A percentile compares a stretch with the other conserved stretches of the same genome.
Evolutionary conservation across 2,329 filamentous ascomycete species (phyloP).

Genomic region (Hypomyces rosellus): DNA sequence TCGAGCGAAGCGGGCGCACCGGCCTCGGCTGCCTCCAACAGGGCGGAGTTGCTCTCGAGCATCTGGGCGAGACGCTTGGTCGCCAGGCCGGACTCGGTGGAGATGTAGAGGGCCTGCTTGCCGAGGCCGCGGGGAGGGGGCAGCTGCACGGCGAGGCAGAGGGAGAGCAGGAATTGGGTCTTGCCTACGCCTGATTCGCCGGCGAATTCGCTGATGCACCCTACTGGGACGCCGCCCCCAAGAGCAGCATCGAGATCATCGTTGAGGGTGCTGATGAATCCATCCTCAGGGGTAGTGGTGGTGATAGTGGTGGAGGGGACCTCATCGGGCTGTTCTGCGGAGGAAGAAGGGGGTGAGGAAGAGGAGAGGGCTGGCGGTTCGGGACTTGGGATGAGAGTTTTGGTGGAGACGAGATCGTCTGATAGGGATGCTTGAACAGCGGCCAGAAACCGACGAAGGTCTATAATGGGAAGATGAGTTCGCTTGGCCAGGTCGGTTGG

Average conservation of each 20-base stretch:
- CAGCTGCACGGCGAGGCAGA: slow-evolving; percentile 81
- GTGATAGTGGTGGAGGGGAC: background rate
- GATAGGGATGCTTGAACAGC: slow-evolving; percentile 64
- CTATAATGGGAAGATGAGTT: slow-evolving; percentile 72
- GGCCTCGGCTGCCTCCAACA: slow-evolving; percentile 33
- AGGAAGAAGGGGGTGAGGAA: background rate
- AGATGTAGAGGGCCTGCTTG: slow-evolving; percentile 81
- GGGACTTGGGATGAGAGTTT: slow-evolving; percentile 15
- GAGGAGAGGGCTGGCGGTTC: background rate
- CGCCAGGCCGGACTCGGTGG: slow-evolving; percentile 80
- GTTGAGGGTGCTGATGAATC: slow-evolving; percentile 77
- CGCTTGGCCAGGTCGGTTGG: slow-evolving; percentile 77
- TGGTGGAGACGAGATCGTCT: slow-evolving; percentile 42
- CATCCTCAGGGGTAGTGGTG: background rate
- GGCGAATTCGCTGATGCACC: slow-evolving; percentile 80
- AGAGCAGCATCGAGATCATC: slow-evolving; percentile 61
- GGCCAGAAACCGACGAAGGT: slow-evolving; percentile 67
- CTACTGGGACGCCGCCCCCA: slow-evolving; percentile 72
- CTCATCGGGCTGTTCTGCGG: background rate
- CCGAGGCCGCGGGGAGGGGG: slow-evolving; percentile 64
- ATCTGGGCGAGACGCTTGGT: slow-evolving; percentile 79
- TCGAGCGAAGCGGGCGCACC: slow-evolving; percentile 55
- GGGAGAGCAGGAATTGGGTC: slow-evolving; percentile 82
- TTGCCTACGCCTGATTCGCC: slow-evolving; percentile 94
- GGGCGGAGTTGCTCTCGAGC: slow-evolving; percentile 57